Base-by-base conservation (phyloP, 345 rosid genomes). In the Pistacia integerrima region DNA sequence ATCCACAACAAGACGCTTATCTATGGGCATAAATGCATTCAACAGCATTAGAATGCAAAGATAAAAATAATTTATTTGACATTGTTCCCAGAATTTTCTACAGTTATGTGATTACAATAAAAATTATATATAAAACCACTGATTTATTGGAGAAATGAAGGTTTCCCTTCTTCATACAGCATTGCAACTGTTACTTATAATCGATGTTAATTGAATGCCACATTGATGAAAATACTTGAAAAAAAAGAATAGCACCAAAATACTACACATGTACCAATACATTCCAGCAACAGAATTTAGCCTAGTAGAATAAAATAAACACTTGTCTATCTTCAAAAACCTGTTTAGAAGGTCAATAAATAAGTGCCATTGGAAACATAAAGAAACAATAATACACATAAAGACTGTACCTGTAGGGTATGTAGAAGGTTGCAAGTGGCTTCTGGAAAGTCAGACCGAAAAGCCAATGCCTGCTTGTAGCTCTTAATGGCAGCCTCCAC, bases 351-450 rank as follows among this genome's bases (percentile, higher is more conserved):
- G 46, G 1, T 41, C 46, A 1, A 41, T 41, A 6, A 5, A 13
- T 16, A 51, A 51, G 4, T 1, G n/a, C 41, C 52, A 14, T 49
- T 68, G 59, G 12, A 52, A 51, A 28, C 41, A 13, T 8, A 68
- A 7, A 8, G 11, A 16, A 48, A 46, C 46, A 25, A 52, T 57
- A 75, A 57, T 25, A 72, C 38, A 71, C 44, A 56, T 25, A 59
- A 33, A 46, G 35, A 63, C 20, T 3, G 36, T 87, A 93, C 99
- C 94, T 92, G 97, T 63, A 96, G 81, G 41, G 99, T 94, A 79
- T 96, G 99, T 51, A 94, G 83, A 81, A 96, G 97, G 81, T 96
- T 96, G 87, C 98, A 96, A 8, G 97, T 96, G 55, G 97, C 99
- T 85, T 96, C 99, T 56, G 99, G 99, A 73, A 96, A 96, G 74